Base-by-base conservation (phyloP, 352 stramenopile genomes). In the Aphanomyces euteiches region DNA sequence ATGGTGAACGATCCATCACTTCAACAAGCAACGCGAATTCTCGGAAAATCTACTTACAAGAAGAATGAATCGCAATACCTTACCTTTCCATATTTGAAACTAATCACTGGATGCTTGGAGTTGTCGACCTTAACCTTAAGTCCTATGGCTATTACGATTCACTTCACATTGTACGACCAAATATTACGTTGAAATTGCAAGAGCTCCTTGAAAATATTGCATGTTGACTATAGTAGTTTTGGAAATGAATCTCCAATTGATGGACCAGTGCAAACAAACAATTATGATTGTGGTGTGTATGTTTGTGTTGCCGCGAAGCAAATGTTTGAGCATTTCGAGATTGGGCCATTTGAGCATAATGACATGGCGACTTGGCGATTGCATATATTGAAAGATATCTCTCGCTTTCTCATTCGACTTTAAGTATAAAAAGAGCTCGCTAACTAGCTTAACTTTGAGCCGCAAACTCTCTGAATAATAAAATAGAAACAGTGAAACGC, bases 241-340 rank as follows among this genome's bases (percentile, higher is more conserved):
- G 15, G 13, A 58, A 8, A 58, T 7, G 7, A 7, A 17, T 36
- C 36, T 17, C 7, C 8, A 13, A 8, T 58, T 8, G 7, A 17
- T 19, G 50, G 50, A 19, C 50, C 50, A 19, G 36, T 37, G 36
- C 50, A 58, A 58, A 19, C 50, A 19, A 58, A 58, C 50, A 36
- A 1, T 19, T 58, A 19, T 28, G 50, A 58, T 58, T 58, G 50
- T 28, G 50, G 7, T 58, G 50, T 58, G 8, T 58, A 37, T 58
- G 17, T 58, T 58, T 58, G 50, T 19, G 36, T 58, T 58, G 50
- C 17, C 13, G 50, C 17, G 36, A 58, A 19, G 17, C 50, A 58
- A 8, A 37, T 36, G 19, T 12, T 58, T 58, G 28, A 28, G 10
- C 50, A 58, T 1, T 36, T 36, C 15, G 36, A 58, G 17, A 58